phyloP scores from a whole-genome alignment of 805 yeast genomes.

The Candida endomychidarum region DNA sequence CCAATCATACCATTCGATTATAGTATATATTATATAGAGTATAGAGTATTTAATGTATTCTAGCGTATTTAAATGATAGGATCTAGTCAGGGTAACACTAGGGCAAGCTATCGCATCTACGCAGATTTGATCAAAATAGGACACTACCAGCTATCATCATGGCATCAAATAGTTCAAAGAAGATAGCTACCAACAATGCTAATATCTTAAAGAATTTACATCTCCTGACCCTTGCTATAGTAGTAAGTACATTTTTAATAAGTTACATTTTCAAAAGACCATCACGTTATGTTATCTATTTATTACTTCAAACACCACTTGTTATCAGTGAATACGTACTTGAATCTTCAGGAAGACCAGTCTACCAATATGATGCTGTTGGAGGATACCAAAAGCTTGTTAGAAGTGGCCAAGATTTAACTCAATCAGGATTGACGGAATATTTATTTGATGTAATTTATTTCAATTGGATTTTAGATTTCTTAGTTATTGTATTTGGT shows the following conservation, averaged over 20 bases:
- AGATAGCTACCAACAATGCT: slow-evolving; percentile 45
- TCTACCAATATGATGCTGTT: slow-evolving; percentile 24
- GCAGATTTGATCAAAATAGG: too few species aligned
- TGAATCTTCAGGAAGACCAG: slow-evolving; percentile 64
- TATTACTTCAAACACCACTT: slow-evolving; percentile 37
- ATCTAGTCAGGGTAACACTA: slow-evolving; percentile 3
- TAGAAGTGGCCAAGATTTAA: slow-evolving; percentile 59
- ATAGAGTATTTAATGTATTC: neutral
- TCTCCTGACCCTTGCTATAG: slow-evolving; percentile 32
- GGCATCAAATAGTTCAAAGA: slow-evolving; percentile 61
- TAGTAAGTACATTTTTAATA: slow-evolving; percentile 32
- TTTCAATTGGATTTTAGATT: slow-evolving; percentile 57
- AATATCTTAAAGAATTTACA: slow-evolving; percentile 42
- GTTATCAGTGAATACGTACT: slow-evolving; percentile 49
- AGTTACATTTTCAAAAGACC: slow-evolving; percentile 47
- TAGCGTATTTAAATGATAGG: too few species aligned
- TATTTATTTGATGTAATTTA: slow-evolving; percentile 71
- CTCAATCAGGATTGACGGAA: slow-evolving; percentile 65
- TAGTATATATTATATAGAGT: neutral
- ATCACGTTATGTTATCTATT: slow-evolving; percentile 36
- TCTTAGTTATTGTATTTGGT: slow-evolving; percentile 55
- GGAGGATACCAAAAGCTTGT: slow-evolving; percentile 42
- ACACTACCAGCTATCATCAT: slow-evolving; percentile 22
- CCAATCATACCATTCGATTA: too few species aligned
- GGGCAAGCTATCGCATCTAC: too few species aligned